Base-by-base conservation (phyloP, 2,329 filamentous ascomycete genomes). In the Gaeumannomyces sp. region DNA sequence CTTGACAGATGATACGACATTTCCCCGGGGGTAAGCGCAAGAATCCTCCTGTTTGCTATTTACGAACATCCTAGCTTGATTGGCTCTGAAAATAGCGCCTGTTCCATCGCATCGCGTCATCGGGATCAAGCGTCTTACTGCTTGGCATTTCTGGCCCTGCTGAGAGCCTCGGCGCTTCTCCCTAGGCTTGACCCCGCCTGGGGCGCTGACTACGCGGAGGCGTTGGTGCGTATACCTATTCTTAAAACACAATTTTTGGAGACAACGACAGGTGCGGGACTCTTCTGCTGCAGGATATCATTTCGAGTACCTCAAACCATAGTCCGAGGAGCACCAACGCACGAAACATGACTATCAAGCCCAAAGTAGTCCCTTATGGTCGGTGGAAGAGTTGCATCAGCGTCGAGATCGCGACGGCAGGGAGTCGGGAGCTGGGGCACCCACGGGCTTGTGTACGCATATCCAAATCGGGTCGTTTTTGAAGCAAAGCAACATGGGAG, bases 341-440 rank as follows among this genome's bases (percentile, higher is more conserved):
- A 14, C 16, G 38, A 8, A 19, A 14, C 16, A 19, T 45, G 38
- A 19, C 38, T 6, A 6, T 45, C 13, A 45, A 19, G 38, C 14
- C 66, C 64, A 67, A 66, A 27, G 69, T 69, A 22, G 73, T 69
- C 0, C 73, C 71, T 3, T 78, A 79, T 29, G 78, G 78, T 28
- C 69, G 74, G 10, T 80, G 78, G 78, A 65, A 72, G 19, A 79
- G 78, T 4, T 71, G 72, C 11, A 78, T 80, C 59, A 74, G 74
- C 1, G 65, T 72, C 16, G 76, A 77, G 22, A 73, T 73, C 1
- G 73, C 77, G 2, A 75, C 74, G 2, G 74, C 74, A 4, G 75
- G 75, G n/a, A 74, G 71, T 27, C 70, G 72, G 64, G 67, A 64
- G 1, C 64, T 80, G 11, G 71, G 69, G 0, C 73, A 73, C 4